These are phyloP conservation scores for Rachicladosporium sp. DNA, from an alignment of 2,329 filamentous ascomycete species.

Conservation along the genomic window DNA sequence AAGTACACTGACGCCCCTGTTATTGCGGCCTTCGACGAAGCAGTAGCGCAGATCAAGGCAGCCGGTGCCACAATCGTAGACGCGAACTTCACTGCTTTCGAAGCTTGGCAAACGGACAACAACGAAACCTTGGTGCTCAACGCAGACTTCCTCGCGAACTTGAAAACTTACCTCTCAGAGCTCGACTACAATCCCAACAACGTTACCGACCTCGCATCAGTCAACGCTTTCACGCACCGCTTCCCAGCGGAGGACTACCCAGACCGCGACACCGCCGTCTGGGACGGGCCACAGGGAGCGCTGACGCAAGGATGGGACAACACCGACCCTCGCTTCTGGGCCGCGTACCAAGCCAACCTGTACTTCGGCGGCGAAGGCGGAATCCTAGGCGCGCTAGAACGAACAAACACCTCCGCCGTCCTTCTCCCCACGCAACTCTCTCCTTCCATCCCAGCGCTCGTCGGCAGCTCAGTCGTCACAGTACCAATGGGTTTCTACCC, in stretches of 20 bases:
- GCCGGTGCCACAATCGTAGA: constrained; percentile 50
- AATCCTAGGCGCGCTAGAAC: constrained; percentile 46
- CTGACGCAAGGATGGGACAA: constrained; percentile 45
- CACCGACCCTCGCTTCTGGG: constrained; percentile 45
- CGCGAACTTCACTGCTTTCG: constrained; percentile 45
- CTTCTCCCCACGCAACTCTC: constrained; percentile 45
- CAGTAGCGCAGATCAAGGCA: constrained; percentile 39
- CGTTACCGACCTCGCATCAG: constrained; percentile 39
- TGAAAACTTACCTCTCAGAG: constrained; percentile 44
- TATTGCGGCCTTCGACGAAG: constrained; percentile 44
- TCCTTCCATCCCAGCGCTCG: constrained; percentile 38
- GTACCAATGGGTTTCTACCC: constrained; percentile 51
- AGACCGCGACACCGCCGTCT: constrained; percentile 42
- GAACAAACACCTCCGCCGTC: constrained; percentile 48
- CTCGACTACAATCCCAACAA: constrained; percentile 47
- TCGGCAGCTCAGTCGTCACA: constrained; percentile 49
- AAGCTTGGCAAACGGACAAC: constrained; percentile 29
- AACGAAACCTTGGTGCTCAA: constrained; percentile 36
- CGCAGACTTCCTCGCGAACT: constrained; percentile 47
- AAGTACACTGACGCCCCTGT: constrained; percentile 27
- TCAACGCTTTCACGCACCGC: constrained; percentile 43
- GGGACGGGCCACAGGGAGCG: constrained; percentile 42
- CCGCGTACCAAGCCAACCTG: constrained; percentile 40
- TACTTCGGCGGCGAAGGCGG: constrained; percentile 47
- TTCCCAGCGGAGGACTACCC: constrained; percentile 48